A percentile compares a stretch with the other conserved stretches of the same genome.
Conservation (phyloP, 495 filamentous ascomycete species). For the Tricharina praecox region DNA sequence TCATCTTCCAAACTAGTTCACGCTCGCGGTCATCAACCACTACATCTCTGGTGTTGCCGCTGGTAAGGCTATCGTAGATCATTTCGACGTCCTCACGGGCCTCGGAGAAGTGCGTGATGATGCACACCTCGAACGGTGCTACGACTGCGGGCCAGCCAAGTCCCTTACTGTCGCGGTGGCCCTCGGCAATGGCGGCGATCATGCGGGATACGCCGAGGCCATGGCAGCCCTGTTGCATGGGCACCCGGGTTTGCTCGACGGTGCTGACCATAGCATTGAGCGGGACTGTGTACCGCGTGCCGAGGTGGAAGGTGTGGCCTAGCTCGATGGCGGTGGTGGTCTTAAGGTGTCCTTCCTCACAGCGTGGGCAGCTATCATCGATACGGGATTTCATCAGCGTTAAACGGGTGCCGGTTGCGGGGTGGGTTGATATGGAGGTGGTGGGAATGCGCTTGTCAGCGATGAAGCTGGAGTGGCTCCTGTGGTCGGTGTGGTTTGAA, state of each 20-base stretch:
- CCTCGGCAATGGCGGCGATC: constrained; percentile 67
- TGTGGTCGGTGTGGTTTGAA: constrained; percentile 20
- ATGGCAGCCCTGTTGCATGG: constrained; percentile 88
- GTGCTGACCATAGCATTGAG: constrained; percentile 42
- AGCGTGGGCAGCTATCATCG: constrained; percentile 58
- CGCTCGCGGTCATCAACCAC: constrained; percentile 63
- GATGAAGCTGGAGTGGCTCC: constrained; percentile 18
- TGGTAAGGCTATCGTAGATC: constrained; percentile 41
- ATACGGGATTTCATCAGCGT: constrained; percentile 46
- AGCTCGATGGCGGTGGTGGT: constrained; percentile 66
- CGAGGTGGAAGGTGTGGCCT: constrained; percentile 88
- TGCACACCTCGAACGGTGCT: constrained; percentile 65
- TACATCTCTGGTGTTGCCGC: constrained; percentile 29
- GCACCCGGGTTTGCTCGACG: constrained; percentile 26
- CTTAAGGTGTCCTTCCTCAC: constrained; percentile 43
- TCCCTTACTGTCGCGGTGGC: constrained; percentile 52
- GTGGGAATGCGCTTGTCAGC: constrained; percentile 27
- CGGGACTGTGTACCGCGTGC: constrained; percentile 67
- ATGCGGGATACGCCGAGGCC: constrained; percentile 88
- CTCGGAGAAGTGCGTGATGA: constrained; percentile 40
- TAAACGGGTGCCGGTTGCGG: constrained; percentile 25
- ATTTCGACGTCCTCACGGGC: constrained; percentile 34
- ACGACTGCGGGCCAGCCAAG: constrained; percentile 79
- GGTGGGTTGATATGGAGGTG: constrained; percentile 8
- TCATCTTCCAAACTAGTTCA: constrained; percentile 63